Evolutionary conservation across 2,329 filamentous ascomycete species (phyloP).

Genomic region (Fusarium penzigii): DNA sequence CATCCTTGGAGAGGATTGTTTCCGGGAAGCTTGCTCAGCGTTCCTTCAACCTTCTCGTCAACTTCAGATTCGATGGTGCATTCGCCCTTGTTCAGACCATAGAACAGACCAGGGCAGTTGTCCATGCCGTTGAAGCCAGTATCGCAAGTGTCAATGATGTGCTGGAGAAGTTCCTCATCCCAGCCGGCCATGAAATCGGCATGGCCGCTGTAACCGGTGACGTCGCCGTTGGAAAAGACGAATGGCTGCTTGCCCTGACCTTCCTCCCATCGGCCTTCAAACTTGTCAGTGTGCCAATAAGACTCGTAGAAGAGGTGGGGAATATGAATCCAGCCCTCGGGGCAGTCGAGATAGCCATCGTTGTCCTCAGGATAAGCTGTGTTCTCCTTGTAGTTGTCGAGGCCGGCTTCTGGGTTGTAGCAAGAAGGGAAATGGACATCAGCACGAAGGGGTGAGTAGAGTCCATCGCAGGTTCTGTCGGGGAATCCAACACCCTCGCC

Average conservation of each 20-base stretch:
- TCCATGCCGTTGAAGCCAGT: slow-evolving; percentile 61
- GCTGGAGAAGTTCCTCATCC: slow-evolving; percentile 65
- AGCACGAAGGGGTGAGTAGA: slow-evolving; percentile 60
- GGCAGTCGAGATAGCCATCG: slow-evolving; percentile 55
- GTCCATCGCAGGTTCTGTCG: slow-evolving; percentile 65
- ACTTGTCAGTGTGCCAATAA: slow-evolving; percentile 60
- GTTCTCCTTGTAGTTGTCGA: slow-evolving; percentile 63
- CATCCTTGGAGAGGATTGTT: slow-evolving; percentile 57
- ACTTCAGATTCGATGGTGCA: slow-evolving; percentile 54
- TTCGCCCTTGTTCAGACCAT: slow-evolving; percentile 50
- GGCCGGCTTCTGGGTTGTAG: slow-evolving; percentile 65
- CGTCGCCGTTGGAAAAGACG: slow-evolving; percentile 68
- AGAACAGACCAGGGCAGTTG: slow-evolving; percentile 59
- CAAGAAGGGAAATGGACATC: slow-evolving; percentile 74
- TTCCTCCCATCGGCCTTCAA: slow-evolving; percentile 54
- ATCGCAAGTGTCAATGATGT: slow-evolving; percentile 68
- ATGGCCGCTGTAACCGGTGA: slow-evolving; percentile 69
- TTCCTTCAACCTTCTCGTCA: slow-evolving; percentile 46
- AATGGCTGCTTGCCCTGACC: slow-evolving; percentile 61
- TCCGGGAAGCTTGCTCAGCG: slow-evolving; percentile 53
- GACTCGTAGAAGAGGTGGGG: slow-evolving; percentile 61
- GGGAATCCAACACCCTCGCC: slow-evolving; percentile 68
- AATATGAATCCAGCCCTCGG: slow-evolving; percentile 53
- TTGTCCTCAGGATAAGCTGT: slow-evolving; percentile 61
- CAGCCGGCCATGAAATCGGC: slow-evolving; percentile 75